phyloP scores from a whole-genome alignment of 2,329 filamentous ascomycete genomes.

The Colletotrichum spaethianum region DNA sequence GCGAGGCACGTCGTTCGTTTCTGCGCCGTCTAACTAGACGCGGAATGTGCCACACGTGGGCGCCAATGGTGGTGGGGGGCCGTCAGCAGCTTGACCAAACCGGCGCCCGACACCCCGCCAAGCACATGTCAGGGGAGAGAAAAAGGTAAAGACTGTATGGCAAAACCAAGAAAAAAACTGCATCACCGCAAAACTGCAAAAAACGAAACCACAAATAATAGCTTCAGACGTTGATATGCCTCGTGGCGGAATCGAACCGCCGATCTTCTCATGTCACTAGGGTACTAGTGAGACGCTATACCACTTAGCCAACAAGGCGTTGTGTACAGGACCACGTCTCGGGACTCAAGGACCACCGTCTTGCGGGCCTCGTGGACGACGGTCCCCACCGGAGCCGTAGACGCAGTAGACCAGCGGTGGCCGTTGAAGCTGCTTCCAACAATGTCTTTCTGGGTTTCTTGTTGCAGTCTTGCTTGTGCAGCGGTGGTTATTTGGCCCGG shows the following conservation, averaged over 20 bases:
- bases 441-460: too few species aligned
- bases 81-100: background rate
- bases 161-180: background rate
- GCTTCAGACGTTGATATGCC: background rate
- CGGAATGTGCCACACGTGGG: too few species aligned
- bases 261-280: conserved; percentile 34
- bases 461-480: too few species aligned
- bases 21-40: too few species aligned
- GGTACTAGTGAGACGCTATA: conserved; percentile 38
- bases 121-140: too few species aligned
- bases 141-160: background rate
- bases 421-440: background rate
- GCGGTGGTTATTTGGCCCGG: too few species aligned
- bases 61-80: too few species aligned
- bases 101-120: too few species aligned
- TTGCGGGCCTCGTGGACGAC: background rate
- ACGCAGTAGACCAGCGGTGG: too few species aligned
- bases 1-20: too few species aligned
- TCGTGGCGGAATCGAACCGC: conserved; percentile 38
- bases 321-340: rapidly evolving
- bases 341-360: background rate
- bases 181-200: background rate
- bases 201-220: background rate
- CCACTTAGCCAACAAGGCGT: conserved; percentile 34
- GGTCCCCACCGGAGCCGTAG: too few species aligned